Evolutionary conservation across 306 rosid genomes (phyloP), one percentile per base, ranked within the genome.

Genomic region (Cucurbita pepo): DNA sequence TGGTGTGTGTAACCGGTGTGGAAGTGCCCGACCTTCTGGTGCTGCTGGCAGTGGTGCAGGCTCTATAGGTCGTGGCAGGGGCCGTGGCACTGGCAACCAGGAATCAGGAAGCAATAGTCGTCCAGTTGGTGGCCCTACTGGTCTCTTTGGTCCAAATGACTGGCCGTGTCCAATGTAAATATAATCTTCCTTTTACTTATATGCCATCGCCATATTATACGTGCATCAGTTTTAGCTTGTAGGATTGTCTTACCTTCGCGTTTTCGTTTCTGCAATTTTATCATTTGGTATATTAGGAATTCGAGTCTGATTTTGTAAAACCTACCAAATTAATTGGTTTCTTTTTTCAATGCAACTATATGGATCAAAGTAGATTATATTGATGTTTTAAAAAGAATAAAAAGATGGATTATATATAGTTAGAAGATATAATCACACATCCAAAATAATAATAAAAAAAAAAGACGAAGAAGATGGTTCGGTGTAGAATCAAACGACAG

Each of bases 81-180:
- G 99, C 19, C 91, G 95, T 55, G 86, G 80, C 74, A 84, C 92
- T 51, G 83, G 79, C 76, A 86, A 77, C 74, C 82, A 71, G 63
- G 99, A 91, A 47, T 12, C 95, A 10, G 97, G 88, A 54, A 86
- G 86, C 76, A 58, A 34, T 81, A 90, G 91, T 69, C 88, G 88
- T 65, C 81, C 87, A 67, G 86, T 40, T 78, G 95, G 88, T 81
- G 86, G 71, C 43, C 74, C 90, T 43, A 54, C 87, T 64, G 98
- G 97, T 69, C 95, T 94, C 16, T 94, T 94, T 81, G 99, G 99
- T 76, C 99, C 99, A 10, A 94, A 94, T 83, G 99, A 94, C 69
- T 94, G 99, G 99, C 40, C 97, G 50, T 94, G 99, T 83, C 99
- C 99, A 81, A 94, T 94, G 99, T 94, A 87, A 55, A 87, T 62